Evolutionary conservation across 192 early-diverging fungal species (phyloP).

Genomic region (Podila minutissima): DNA sequence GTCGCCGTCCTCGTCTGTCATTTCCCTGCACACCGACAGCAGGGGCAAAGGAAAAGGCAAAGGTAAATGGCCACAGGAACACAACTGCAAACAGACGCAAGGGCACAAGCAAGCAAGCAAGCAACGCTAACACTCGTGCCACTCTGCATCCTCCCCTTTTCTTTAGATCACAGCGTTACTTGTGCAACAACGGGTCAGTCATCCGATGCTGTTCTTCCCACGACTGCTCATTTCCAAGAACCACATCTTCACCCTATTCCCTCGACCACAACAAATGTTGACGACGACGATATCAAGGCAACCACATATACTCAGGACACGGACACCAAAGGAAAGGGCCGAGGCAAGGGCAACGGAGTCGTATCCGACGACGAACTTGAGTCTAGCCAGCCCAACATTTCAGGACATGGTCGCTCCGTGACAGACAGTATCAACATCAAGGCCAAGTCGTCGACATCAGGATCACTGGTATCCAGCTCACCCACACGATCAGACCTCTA

Average conservation of each 20-base stretch:
- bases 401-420: slow-evolving; percentile 2
- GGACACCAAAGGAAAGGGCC: background rate
- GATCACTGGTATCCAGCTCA: slow-evolving; percentile 7
- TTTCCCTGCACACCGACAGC: slow-evolving; percentile 18
- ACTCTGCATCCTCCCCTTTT: background rate
- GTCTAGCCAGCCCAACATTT: background rate
- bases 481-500: slow-evolving; percentile 21
- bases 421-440: slow-evolving; percentile 1
- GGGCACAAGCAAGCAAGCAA: background rate
- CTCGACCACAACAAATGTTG: slow-evolving; percentile 7
- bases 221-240: slow-evolving; percentile 7
- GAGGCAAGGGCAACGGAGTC: slow-evolving; percentile 17
- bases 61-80: background rate
- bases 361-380: background rate
- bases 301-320: background rate
- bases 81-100: background rate
- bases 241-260: slow-evolving; percentile 2
- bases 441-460: background rate
- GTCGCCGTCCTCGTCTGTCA: slow-evolving; percentile 26
- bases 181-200: slow-evolving; percentile 16
- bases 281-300: background rate
- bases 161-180: background rate
- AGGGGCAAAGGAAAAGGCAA: slow-evolving; percentile 24
- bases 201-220: slow-evolving; percentile 39
- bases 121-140: background rate